Evolutionary conservation across 371 early-diverging fungal genomes (phyloP).

Genomic region (Blyttiomyces sp.): DNA sequence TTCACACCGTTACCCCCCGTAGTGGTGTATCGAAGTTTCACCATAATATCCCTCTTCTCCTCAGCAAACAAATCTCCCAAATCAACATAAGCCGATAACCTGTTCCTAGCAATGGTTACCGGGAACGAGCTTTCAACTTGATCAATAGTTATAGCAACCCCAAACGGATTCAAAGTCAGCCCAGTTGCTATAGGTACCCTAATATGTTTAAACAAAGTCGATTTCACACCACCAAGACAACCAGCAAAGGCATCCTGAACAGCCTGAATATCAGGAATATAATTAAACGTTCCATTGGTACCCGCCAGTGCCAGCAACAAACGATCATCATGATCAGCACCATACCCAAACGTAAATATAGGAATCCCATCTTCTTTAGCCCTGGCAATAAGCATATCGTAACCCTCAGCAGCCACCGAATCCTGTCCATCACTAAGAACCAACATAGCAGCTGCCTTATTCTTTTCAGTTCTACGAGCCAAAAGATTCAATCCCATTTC

Average conservation of each 20-base stretch:
- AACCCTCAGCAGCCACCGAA: neutral
- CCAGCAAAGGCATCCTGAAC: constrained; percentile 23
- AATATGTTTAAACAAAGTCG: constrained; percentile 3
- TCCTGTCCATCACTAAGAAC: constrained; percentile 17
- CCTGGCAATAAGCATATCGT: neutral
- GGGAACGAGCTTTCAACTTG: neutral
- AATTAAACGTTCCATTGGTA: constrained; percentile 13
- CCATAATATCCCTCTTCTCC: constrained; percentile 14
- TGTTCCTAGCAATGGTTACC: neutral
- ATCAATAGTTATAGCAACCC: neutral
- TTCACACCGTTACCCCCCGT: too few species aligned
- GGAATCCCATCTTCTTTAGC: neutral
- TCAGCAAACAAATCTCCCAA: constrained; percentile 18
- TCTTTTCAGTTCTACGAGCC: constrained; percentile 1
- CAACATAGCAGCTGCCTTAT: constrained; percentile 3
- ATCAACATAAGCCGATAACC: neutral
- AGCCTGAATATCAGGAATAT: neutral
- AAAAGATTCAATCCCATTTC: neutral
- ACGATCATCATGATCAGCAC: constrained; percentile 5
- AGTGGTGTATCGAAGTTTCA: too few species aligned
- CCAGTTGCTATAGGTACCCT: neutral
- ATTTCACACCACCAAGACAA: constrained; percentile 15
- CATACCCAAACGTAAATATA: constrained; percentile 19
- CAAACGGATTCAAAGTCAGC: neutral
- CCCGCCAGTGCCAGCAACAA: constrained; percentile 8